phyloP scores from a whole-genome alignment of 352 stramenopile species.

The Phytopythium ostracodes region DNA sequence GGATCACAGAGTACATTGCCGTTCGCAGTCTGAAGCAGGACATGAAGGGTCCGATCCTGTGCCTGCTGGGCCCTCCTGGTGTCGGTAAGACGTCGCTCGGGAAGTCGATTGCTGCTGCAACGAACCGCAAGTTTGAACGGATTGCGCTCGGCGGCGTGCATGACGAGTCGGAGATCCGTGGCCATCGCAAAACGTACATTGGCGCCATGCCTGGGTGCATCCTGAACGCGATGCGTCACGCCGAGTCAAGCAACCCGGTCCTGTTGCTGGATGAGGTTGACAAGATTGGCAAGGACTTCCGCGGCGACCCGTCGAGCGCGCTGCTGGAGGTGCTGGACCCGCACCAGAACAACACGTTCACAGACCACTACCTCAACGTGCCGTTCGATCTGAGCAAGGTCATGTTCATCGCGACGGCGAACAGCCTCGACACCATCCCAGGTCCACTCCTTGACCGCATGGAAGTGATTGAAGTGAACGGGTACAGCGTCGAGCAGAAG shows the following conservation, averaged over 20 bases:
- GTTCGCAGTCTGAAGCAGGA: slow-evolving; percentile 75
- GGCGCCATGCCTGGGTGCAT: slow-evolving; percentile 84
- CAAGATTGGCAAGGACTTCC: slow-evolving; percentile 76
- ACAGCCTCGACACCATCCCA: slow-evolving; percentile 77
- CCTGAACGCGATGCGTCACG: slow-evolving; percentile 70
- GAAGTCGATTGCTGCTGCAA: slow-evolving; percentile 73
- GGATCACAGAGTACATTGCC: slow-evolving; percentile 86
- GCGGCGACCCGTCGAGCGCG: slow-evolving; percentile 58
- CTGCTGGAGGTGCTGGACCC: slow-evolving; percentile 86
- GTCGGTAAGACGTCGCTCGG: slow-evolving; percentile 84
- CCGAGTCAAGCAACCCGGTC: slow-evolving; percentile 74
- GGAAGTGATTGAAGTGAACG: slow-evolving; percentile 79
- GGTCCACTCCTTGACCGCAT: slow-evolving; percentile 76
- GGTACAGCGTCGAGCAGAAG: slow-evolving; percentile 84
- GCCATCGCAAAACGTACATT: slow-evolving; percentile 86
- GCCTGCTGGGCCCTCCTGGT: slow-evolving; percentile 79
- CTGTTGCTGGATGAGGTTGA: slow-evolving; percentile 87
- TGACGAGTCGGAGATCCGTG: slow-evolving; percentile 83
- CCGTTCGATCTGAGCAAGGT: slow-evolving; percentile 86
- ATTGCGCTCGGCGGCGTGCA: slow-evolving; percentile 75
- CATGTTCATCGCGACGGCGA: slow-evolving; percentile 84
- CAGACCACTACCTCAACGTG: slow-evolving; percentile 83
- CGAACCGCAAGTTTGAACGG: slow-evolving; percentile 71
- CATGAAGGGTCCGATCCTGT: slow-evolving; percentile 87
- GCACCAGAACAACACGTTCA: slow-evolving; percentile 85